These are phyloP conservation scores for Ogataea naganishii DNA, from an alignment of 805 yeast genomes.

Conservation along the genomic window DNA sequence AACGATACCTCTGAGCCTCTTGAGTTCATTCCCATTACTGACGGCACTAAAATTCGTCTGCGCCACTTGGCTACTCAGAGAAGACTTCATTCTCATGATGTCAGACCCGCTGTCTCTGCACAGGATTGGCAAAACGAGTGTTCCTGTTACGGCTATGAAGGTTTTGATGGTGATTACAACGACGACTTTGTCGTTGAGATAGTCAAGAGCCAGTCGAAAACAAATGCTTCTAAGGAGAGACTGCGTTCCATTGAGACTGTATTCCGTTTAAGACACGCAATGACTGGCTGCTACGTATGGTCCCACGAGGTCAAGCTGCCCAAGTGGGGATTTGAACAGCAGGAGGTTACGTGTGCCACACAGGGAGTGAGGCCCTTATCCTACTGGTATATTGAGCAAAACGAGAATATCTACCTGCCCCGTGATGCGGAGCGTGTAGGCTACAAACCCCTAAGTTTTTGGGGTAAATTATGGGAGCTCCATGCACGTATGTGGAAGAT, in stretches of 20 bases:
- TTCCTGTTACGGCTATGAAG: conserved; percentile 67
- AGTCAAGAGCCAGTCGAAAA: conserved; percentile 41
- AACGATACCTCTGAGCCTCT: conserved; percentile 49
- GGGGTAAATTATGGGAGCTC: conserved; percentile 53
- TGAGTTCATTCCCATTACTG: conserved; percentile 50
- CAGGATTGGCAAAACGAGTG: conserved; percentile 83
- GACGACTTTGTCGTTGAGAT: conserved; percentile 77
- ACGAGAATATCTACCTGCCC: conserved; percentile 39
- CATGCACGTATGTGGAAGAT: conserved; percentile 73
- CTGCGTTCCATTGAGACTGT: conserved; percentile 62
- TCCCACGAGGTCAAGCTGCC: conserved; percentile 73
- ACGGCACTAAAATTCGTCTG: conserved; percentile 67
- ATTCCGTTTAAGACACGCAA: conserved; percentile 69
- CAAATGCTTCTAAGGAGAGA: conserved; percentile 43
- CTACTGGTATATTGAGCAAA: conserved; percentile 70
- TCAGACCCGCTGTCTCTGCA: conserved; percentile 68
- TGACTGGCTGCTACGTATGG: conserved; percentile 70
- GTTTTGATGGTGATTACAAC: conserved; percentile 75
- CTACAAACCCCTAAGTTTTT: conserved; percentile 46
- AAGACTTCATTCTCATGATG: conserved; percentile 78
- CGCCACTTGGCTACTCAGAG: conserved; percentile 47
- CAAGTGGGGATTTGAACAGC: conserved; percentile 78
- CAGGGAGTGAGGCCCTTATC: conserved; percentile 55
- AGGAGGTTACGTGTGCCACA: conserved; percentile 74
- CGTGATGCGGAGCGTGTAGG: conserved; percentile 36